Percentiles rank a stretch among this genome's conserved stretches.
Evolutionary conservation across 345 rosid species (phyloP).

Genomic region (Cardamine occulta): DNA sequence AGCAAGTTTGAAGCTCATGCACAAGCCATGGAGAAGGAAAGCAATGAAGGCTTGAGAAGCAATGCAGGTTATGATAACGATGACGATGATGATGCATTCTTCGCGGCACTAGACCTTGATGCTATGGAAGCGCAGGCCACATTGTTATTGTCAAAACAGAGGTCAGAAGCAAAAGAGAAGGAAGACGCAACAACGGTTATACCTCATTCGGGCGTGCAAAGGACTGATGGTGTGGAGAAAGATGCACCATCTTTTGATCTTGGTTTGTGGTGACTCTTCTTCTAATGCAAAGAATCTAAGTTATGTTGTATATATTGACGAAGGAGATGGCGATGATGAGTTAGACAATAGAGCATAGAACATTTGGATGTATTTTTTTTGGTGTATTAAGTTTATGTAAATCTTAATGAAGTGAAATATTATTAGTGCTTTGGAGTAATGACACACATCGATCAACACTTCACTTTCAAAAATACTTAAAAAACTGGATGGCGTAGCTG

Average conservation of each 20-base stretch:
- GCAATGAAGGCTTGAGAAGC: conserved; percentile 37
- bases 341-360: not conserved
- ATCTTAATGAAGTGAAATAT: not conserved
- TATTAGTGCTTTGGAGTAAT: not conserved
- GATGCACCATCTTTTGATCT: conserved; percentile 86
- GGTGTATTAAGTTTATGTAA: not conserved
- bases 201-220: conserved; percentile 13
- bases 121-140: conserved; percentile 86
- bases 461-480: not conserved
- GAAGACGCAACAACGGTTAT: conserved; percentile 38
- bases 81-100: conserved; percentile 75
- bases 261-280: conserved; percentile 56
- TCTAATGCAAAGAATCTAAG: not conserved
- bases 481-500: not conserved
- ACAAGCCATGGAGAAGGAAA: conserved; percentile 34
- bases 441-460: not conserved
- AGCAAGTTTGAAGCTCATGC: conserved; percentile 47
- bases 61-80: conserved; percentile 38
- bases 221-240: conserved; percentile 35
- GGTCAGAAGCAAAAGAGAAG: conserved; percentile 45
- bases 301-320: conserved; percentile 26
- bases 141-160: conserved; percentile 52
- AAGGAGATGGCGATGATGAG: not conserved
- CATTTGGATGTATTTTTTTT: conserved; percentile 1
- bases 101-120: conserved; percentile 72